A percentile compares a stretch with the other conserved stretches of the same genome.
phyloP scores from a whole-genome alignment of 306 rosid species.

The Begonia loranthoides region DNA sequence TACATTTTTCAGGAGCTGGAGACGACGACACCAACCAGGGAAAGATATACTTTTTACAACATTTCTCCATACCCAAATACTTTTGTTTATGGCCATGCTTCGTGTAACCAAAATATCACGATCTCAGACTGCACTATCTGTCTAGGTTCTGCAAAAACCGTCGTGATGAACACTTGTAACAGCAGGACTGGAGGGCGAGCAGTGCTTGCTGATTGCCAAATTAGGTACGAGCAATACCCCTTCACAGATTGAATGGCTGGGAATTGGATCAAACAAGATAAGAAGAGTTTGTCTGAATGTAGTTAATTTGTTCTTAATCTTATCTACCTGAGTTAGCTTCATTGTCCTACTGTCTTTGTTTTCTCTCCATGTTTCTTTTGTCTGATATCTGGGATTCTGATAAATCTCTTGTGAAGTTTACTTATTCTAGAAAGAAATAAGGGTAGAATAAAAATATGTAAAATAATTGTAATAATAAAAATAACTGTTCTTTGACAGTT shows the following conservation, averaged over 20 bases:
- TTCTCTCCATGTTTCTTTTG: too few species aligned
- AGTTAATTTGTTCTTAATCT: too few species aligned
- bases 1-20: slow-evolving; percentile 37
- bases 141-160: slow-evolving; percentile 36
- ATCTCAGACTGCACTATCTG: slow-evolving; percentile 47
- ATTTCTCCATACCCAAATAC: slow-evolving; percentile 64
- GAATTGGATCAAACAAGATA: too few species aligned
- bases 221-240: slow-evolving; percentile 74
- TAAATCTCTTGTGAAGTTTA: too few species aligned
- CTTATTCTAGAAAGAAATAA: too few species aligned
- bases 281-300: too few species aligned
- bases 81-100: slow-evolving; percentile 59
- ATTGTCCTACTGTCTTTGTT: too few species aligned
- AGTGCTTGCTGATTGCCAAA: slow-evolving; percentile 37
- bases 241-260: slow-evolving; percentile 26
- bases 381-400: too few species aligned
- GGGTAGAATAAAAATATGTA: too few species aligned
- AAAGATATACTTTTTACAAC: slow-evolving; percentile 26
- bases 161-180: slow-evolving; percentile 28
- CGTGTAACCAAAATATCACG: slow-evolving; percentile 44
- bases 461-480: too few species aligned
- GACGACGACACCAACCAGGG: slow-evolving; percentile 12
- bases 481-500: too few species aligned
- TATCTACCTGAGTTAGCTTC: too few species aligned
- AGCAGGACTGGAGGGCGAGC: slow-evolving; percentile 49